phyloP scores from a whole-genome alignment of 176 grass and related monocot genomes.

The Secale cereale region DNA sequence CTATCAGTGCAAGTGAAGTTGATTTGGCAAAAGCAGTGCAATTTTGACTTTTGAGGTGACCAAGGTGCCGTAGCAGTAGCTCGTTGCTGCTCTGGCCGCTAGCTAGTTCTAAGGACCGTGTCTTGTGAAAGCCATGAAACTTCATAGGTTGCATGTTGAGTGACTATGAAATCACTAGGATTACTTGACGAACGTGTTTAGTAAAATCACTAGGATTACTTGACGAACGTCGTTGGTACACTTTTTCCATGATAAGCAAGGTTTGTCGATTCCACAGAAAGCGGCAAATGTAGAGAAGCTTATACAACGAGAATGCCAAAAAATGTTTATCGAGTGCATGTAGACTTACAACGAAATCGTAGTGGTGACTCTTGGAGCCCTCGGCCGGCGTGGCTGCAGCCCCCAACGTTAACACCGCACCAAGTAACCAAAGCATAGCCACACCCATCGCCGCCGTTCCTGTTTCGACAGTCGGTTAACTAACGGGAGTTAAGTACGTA shows the following conservation, averaged over 20 bases:
- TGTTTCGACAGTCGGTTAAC: no score
- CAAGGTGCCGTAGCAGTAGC: background rate
- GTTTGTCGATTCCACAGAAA: no score
- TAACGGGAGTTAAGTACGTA: no score
- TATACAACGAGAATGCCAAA: no score
- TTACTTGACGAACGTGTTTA: no score
- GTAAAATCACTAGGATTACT: no score
- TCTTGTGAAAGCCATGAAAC: background rate
- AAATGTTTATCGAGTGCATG: background rate
- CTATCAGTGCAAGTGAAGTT: background rate
- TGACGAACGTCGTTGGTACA: no score
- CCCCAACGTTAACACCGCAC: conserved; percentile 4
- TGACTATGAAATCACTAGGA: no score
- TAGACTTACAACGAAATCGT: conserved; percentile 45
- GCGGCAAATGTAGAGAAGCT: no score
- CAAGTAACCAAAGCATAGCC: conserved; percentile 30
- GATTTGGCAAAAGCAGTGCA: background rate
- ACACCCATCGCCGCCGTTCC: conserved; percentile 3
- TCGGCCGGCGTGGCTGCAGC: background rate
- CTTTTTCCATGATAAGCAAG: no score
- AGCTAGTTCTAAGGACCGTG: background rate
- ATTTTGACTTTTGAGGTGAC: background rate
- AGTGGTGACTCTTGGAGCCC: conserved; percentile 25
- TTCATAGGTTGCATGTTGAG: no score
- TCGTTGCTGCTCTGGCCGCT: background rate